Percentiles rank a stretch among this genome's conserved stretches.
Evolutionary conservation across 2,329 filamentous ascomycete species (phyloP).

Genomic region (Diplodia corticola): DNA sequence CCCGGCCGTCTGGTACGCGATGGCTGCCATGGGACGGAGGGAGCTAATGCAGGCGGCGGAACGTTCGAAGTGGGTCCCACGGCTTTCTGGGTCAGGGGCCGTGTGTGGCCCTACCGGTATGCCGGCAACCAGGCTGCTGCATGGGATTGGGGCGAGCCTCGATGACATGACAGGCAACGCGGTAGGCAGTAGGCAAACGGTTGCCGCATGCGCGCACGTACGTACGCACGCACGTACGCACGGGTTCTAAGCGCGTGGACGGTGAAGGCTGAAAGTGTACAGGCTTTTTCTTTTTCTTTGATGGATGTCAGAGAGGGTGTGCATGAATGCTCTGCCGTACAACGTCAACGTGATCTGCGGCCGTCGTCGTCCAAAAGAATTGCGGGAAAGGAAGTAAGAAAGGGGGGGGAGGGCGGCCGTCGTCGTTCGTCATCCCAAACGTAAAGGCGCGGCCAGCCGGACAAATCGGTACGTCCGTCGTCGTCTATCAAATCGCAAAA

Average conservation of each 20-base stretch:
- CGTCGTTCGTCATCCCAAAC: too few species aligned
- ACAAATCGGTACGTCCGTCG: not conserved
- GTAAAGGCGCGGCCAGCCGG: not conserved
- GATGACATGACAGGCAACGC: too few species aligned
- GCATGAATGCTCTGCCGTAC: not conserved
- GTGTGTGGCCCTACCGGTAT: not conserved
- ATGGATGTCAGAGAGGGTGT: not conserved
- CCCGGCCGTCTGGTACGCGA: not conserved
- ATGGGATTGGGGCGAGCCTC: too few species aligned
- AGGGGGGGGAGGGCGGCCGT: not conserved
- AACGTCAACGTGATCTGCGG: not conserved
- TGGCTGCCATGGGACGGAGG: not conserved
- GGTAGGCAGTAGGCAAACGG: not conserved
- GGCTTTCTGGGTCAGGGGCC: slow-evolving; percentile 1
- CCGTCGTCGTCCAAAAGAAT: not conserved
- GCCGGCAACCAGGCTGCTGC: not conserved
- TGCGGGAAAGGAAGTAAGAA: not conserved
- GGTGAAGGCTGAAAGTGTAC: too few species aligned
- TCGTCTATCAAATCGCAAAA: slow-evolving; percentile 5
- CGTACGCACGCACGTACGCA: too few species aligned
- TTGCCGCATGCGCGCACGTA: not conserved
- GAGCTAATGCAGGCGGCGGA: not conserved
- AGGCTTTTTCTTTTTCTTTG: not conserved
- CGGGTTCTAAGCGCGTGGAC: not conserved
- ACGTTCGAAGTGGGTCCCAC: not conserved